Percentiles rank a stretch among this genome's conserved stretches.
These are phyloP conservation scores for Cryptococcus wingfieldii DNA, from an alignment of 1,284 basidiomycete genomes.

Conservation along the genomic window DNA sequence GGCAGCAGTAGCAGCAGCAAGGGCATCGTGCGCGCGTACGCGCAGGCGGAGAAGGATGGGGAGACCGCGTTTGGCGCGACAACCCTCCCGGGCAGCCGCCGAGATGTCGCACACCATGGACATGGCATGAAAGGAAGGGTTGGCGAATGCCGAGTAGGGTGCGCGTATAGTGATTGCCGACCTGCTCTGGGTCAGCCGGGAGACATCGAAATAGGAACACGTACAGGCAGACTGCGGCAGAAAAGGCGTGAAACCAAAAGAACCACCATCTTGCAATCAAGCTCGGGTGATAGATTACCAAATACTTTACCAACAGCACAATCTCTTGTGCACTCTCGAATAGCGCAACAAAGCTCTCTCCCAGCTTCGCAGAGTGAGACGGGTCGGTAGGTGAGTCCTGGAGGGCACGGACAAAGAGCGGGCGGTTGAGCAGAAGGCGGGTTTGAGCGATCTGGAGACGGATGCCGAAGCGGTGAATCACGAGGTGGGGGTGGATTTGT, in stretches of 20 bases:
- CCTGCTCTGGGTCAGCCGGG: constrained; percentile 6
- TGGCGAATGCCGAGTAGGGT: constrained; percentile 44
- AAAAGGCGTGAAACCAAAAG: constrained; percentile 48
- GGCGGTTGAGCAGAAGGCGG: constrained; percentile 44
- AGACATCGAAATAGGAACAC: constrained; percentile 2
- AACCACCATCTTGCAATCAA: constrained; percentile 46
- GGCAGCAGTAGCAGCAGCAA: constrained; percentile 10
- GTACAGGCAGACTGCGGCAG: constrained; percentile 45
- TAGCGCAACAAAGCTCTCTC: constrained; percentile 36
- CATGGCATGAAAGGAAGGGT: constrained; percentile 39
- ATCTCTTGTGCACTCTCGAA: constrained; percentile 47
- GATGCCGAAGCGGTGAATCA: constrained; percentile 45
- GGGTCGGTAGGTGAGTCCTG: constrained; percentile 38
- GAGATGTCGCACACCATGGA: constrained; percentile 45
- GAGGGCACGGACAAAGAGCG: constrained; percentile 41
- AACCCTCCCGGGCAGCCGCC: constrained; percentile 38
- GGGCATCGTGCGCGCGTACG: constrained; percentile 34
- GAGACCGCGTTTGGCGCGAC: constrained; percentile 44
- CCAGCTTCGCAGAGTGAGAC: constrained; percentile 23
- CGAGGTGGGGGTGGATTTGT: constrained; percentile 38
- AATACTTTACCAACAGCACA: constrained; percentile 42
- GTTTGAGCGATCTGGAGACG: constrained; percentile 42
- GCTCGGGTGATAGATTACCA: constrained; percentile 46
- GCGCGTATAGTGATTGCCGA: constrained; percentile 45
- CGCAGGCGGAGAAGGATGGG: constrained; percentile 38